Evolutionary conservation across 1,284 basidiomycete genomes (phyloP).

Genomic region (Xerocomus tenax): DNA sequence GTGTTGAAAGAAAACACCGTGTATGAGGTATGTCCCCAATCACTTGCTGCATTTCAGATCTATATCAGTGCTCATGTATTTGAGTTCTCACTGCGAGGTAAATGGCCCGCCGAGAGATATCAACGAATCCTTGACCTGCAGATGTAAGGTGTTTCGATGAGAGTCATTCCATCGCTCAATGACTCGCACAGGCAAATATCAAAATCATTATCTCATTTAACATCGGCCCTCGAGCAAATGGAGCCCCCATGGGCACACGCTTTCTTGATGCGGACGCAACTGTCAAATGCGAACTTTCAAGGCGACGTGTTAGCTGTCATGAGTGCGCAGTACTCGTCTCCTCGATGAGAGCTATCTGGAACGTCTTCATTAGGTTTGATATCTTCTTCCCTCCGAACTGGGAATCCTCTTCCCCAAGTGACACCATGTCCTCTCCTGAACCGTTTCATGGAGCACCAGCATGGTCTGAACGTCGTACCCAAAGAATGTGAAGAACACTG

Average conservation of each 20-base stretch:
- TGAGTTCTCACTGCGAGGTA: slow-evolving; percentile 59
- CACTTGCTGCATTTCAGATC: neutral
- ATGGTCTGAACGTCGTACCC: slow-evolving; percentile 57
- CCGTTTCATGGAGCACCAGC: slow-evolving; percentile 56
- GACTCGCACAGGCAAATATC: slow-evolving; percentile 45
- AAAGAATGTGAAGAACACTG: slow-evolving; percentile 62
- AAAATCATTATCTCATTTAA: slow-evolving; percentile 54
- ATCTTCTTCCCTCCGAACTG: slow-evolving; percentile 65
- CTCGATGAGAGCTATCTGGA: neutral
- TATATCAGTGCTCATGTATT: neutral
- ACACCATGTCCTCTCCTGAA: slow-evolving; percentile 77
- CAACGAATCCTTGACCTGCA: slow-evolving; percentile 58
- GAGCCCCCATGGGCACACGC: slow-evolving; percentile 70
- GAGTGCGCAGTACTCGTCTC: slow-evolving; percentile 37
- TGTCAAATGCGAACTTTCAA: slow-evolving; percentile 74
- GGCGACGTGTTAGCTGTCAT: slow-evolving; percentile 78
- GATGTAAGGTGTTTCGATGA: slow-evolving; percentile 35
- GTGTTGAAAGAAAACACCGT: slow-evolving; percentile 50
- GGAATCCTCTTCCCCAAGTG: slow-evolving; percentile 73
- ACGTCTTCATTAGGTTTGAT: slow-evolving; percentile 46
- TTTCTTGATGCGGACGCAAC: slow-evolving; percentile 65
- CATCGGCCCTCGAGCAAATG: slow-evolving; percentile 56
- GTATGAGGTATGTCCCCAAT: slow-evolving; percentile 50
- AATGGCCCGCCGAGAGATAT: slow-evolving; percentile 64
- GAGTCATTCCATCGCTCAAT: neutral